Evolutionary conservation across 2,329 filamentous ascomycete genomes (phyloP).

Genomic region (Exophiala lecanii-corni): DNA sequence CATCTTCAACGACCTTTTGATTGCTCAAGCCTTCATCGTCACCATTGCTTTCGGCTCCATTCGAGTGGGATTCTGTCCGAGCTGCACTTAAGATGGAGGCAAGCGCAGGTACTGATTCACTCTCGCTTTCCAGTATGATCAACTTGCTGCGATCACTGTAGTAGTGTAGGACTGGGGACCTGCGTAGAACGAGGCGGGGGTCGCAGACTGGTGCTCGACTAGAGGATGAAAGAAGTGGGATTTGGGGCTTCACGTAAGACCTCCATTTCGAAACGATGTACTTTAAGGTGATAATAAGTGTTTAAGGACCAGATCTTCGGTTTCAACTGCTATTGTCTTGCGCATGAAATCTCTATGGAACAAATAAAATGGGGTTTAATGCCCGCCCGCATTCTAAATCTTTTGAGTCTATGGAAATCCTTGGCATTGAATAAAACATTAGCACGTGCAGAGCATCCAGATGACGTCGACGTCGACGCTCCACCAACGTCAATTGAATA

Average conservation of each 20-base stretch:
- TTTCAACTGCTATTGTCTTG: no score
- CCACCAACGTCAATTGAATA: no score
- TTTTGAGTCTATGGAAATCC: no score
- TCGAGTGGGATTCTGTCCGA: conserved; percentile 9
- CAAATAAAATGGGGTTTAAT: no score
- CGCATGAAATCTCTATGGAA: no score
- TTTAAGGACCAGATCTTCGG: no score
- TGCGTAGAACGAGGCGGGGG: conserved; percentile 44
- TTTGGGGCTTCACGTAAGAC: conserved; percentile 36
- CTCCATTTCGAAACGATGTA: no score
- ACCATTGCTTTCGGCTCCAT: conserved; percentile 20
- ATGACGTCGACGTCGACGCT: no score
- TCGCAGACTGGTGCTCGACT: conserved; percentile 44
- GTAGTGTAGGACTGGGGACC: conserved; percentile 46
- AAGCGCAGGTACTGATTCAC: conserved; percentile 33
- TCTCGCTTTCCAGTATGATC: conserved; percentile 38
- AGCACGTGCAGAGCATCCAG: no score
- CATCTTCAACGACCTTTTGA: conserved; percentile 33
- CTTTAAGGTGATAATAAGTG: no score
- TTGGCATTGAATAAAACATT: no score
- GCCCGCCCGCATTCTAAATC: no score
- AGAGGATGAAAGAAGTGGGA: conserved; percentile 38
- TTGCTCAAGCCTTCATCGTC: conserved; percentile 10
- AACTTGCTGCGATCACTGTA: conserved; percentile 43
- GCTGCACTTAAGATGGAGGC: conserved; percentile 19